phyloP scores from a whole-genome alignment of 2,329 filamentous ascomycete genomes.

The Venturia asperata region DNA sequence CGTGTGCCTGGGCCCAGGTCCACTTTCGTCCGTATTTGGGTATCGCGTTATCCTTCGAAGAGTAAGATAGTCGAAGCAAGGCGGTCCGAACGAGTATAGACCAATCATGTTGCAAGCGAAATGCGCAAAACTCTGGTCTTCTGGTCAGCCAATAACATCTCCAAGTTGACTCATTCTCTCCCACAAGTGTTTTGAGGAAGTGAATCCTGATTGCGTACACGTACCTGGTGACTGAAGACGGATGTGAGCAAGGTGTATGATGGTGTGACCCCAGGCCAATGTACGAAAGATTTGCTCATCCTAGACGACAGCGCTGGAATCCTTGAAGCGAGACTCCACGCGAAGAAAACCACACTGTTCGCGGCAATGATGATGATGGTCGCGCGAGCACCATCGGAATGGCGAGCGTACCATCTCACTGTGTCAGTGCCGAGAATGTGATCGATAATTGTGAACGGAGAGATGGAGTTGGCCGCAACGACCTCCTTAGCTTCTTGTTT shows the following conservation, averaged over 20 bases:
- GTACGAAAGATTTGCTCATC: neutral
- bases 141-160: neutral
- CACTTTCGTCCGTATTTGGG: neutral
- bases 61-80: neutral
- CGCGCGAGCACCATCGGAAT: neutral
- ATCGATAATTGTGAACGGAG: neutral
- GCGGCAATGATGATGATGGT: neutral
- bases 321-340: neutral
- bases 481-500: neutral
- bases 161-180: neutral
- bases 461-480: neutral
- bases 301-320: neutral
- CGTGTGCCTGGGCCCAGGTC: neutral
- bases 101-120: slow-evolving; percentile 2
- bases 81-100: slow-evolving; percentile 4
- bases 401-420: neutral
- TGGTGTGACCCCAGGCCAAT: neutral
- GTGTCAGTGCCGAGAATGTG: neutral
- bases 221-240: slow-evolving; percentile 8
- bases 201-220: neutral
- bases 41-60: neutral
- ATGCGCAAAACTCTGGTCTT: neutral
- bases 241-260: slow-evolving; percentile 4
- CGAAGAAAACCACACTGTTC: neutral
- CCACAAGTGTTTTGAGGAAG: too few species aligned